phyloP scores from a whole-genome alignment of 2,329 filamentous ascomycete genomes.

The Verticillium zaregamsianum region DNA sequence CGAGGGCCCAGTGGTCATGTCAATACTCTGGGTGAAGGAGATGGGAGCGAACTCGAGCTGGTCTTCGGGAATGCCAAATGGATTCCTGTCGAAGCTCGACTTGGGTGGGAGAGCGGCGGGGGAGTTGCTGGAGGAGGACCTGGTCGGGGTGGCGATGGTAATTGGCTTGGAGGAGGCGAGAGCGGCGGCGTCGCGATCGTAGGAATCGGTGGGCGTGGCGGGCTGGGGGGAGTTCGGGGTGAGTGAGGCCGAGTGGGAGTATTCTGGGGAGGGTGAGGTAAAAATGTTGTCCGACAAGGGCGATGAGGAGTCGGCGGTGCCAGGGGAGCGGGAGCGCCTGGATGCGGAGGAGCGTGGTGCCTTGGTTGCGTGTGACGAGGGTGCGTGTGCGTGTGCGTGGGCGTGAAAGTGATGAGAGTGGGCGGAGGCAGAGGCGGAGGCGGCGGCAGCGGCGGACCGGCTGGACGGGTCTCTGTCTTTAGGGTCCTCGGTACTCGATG shows the following conservation, averaged over 20 bases:
- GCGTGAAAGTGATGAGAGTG: constrained; percentile 1
- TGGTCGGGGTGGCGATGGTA: constrained; percentile 22
- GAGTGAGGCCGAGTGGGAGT: constrained; percentile 24
- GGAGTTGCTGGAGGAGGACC: constrained; percentile 14
- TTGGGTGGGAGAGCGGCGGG: constrained; percentile 19
- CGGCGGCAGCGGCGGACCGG: constrained; percentile 15
- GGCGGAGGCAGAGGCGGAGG: constrained; percentile 16
- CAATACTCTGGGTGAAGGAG: constrained; percentile 28
- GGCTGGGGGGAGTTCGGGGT: constrained; percentile 37
- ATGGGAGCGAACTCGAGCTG: constrained; percentile 19
- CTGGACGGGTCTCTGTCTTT: constrained; percentile 14
- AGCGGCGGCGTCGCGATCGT: constrained; percentile 15
- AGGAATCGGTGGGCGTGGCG: constrained; percentile 33
- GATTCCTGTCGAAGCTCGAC: constrained; percentile 17
- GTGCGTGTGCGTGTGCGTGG: not conserved
- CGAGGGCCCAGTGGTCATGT: constrained; percentile 56
- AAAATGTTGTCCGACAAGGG: constrained; percentile 15
- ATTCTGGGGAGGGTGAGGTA: constrained; percentile 22
- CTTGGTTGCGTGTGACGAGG: not conserved
- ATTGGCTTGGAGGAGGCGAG: constrained; percentile 29
- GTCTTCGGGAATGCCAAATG: constrained; percentile 20
- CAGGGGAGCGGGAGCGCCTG: not conserved
- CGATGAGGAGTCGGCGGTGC: constrained; percentile 1
- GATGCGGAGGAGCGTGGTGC: not conserved
- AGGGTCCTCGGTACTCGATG: constrained; percentile 17